Evolutionary conservation across 371 early-diverging fungal genomes (phyloP).

Genomic region (Mucor lusitanicus): DNA sequence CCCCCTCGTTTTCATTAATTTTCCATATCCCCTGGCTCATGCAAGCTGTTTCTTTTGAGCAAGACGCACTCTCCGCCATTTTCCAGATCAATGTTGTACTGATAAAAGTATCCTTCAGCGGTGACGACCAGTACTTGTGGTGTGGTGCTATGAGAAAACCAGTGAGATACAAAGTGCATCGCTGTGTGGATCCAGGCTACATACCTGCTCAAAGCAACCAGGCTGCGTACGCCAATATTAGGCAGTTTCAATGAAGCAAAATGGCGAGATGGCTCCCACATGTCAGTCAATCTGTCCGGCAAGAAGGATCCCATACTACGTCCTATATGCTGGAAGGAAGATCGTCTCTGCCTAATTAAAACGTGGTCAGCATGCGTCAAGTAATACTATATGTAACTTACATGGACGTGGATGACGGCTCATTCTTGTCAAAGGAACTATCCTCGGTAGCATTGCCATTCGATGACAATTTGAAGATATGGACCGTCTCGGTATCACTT

Average conservation of each 20-base stretch:
- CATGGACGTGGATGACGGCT: neutral
- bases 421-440: neutral
- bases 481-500: constrained; percentile 93
- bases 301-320: constrained; percentile 76
- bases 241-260: constrained; percentile 92
- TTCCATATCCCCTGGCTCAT: neutral
- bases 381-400: neutral
- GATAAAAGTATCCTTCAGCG: constrained; percentile 88
- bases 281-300: constrained; percentile 86
- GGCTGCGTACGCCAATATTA: constrained; percentile 72
- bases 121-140: constrained; percentile 91
- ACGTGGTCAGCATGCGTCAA: neutral
- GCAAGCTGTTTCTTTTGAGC: constrained; percentile 63
- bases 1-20: neutral
- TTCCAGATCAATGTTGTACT: constrained; percentile 86
- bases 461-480: constrained; percentile 78
- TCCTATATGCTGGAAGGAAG: constrained; percentile 1
- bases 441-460: neutral
- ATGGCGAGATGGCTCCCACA: constrained; percentile 94
- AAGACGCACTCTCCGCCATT: constrained; percentile 91
- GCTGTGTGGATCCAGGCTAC: neutral
- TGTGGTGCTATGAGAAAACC: constrained; percentile 45
- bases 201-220: constrained; percentile 79
- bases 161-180: neutral
- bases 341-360: constrained; percentile 1